Base-by-base conservation (phyloP, 768 basidiomycete species). In the Wakefieldia striispora region DNA sequence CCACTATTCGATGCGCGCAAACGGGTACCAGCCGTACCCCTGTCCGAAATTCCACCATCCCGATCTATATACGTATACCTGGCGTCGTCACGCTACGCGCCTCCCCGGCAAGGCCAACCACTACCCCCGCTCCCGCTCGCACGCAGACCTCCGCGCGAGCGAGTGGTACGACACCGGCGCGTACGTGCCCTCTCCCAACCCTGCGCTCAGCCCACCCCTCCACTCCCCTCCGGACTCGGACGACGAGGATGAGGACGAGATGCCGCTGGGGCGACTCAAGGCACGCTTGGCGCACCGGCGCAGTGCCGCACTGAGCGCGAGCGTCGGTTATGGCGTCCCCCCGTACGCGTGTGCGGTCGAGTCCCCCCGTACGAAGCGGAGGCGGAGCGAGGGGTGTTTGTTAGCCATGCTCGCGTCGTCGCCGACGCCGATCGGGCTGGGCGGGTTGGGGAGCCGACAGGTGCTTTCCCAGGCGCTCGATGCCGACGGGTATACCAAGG, bases 361-460 rank as follows among this genome's bases (percentile, higher is more conserved):
- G 31, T 50, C 55, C 37, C 53, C 53, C 2, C 24, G 41, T 3
- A 38, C 44, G 14, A 42, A 47, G n/a, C 49, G 50, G 29, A 16
- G 51, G 26, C 53, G 49, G 53, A 62, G 60, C 45, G 60, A 61
- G 0, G 60, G 60, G 4, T 61, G 57, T 39, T 29, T 61, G 34
- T 37, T 59, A 21, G 52, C 52, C 4, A 33, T 61, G 0, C 40
- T 49, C 17, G 46, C 49, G 26, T 47, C 47, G 9, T 62, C 60
- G 3, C 60, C 60, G 38, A 59, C 60, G 16, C 57, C 40, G 23
- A 17, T 61, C 4, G 49, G 57, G 2, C 13, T 55, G 3, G 31
- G 51, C 24, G 23, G 27, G 4, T 40, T 37, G 2, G 36, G 51
- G 26, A 1, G 47, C 4, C 59, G 47, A 11, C 34, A 43, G 12